Evolutionary conservation across 306 rosid genomes (phyloP).

Genomic region (Prinsepia uniflora): DNA sequence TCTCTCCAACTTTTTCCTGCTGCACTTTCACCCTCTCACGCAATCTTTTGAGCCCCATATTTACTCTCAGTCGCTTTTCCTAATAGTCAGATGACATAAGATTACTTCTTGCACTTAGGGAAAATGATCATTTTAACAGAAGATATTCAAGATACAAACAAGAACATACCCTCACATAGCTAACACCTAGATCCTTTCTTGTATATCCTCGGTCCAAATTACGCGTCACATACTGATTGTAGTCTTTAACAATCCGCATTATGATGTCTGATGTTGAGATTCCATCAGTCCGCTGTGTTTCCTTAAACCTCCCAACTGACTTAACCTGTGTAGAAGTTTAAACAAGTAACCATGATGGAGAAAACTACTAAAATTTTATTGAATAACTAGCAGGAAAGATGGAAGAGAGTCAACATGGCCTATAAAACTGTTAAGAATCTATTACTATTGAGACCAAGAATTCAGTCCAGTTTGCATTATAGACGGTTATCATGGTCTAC

Average conservation of each 20-base stretch:
- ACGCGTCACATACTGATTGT: conserved; percentile 91
- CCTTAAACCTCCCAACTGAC: conserved; percentile 79
- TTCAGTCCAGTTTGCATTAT: not conserved
- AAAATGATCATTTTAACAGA: not conserved
- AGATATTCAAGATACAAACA: conserved; percentile 13
- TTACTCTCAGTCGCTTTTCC: conserved; percentile 93
- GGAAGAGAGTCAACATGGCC: not conserved
- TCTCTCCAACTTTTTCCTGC: conserved; percentile 88
- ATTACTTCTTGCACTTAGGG: not conserved
- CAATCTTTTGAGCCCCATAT: conserved; percentile 80
- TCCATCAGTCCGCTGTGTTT: conserved; percentile 89
- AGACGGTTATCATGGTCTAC: not conserved
- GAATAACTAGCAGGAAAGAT: not conserved
- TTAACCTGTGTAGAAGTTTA: conserved; percentile 53
- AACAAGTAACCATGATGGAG: not conserved
- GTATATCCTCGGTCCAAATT: conserved; percentile 97
- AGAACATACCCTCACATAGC: conserved; percentile 82
- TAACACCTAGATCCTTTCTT: conserved; percentile 94
- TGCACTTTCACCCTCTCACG: conserved; percentile 96
- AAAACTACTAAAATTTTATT: not conserved
- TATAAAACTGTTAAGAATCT: not conserved
- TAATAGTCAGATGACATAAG: conserved; percentile 7
- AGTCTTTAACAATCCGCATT: conserved; percentile 96
- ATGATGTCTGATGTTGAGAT: conserved; percentile 93
- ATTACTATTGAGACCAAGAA: not conserved